These are phyloP conservation scores for Grammothele lineata DNA, from an alignment of 768 basidiomycete species.

Conservation along the genomic window DNA sequence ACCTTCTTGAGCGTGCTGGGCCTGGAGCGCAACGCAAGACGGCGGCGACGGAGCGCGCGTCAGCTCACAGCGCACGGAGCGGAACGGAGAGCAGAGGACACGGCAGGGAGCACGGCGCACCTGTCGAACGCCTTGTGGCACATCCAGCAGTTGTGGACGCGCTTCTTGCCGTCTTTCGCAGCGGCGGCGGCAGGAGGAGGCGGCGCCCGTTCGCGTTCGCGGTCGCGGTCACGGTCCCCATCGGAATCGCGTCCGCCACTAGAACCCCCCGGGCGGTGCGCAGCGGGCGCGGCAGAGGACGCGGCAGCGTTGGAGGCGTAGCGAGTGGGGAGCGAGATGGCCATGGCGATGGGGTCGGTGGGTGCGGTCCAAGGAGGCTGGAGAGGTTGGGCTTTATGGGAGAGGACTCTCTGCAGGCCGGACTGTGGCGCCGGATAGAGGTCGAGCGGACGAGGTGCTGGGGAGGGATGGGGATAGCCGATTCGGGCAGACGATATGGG, in stretches of 20 bases:
- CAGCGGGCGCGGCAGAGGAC: not conserved
- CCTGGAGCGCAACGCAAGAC: constrained; percentile 38
- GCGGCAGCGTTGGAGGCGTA: not conserved
- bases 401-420: not conserved
- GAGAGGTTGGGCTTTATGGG: constrained; percentile 12
- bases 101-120: constrained; percentile 8
- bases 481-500: constrained; percentile 5
- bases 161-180: constrained; percentile 35
- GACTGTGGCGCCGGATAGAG: constrained; percentile 7
- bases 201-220: not conserved
- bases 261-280: too few relatives aligned
- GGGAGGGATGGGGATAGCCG: constrained; percentile 19
- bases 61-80: too few relatives aligned
- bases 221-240: not conserved
- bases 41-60: too few relatives aligned
- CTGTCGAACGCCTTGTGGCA: constrained; percentile 72
- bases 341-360: constrained; percentile 8
- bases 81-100: not conserved
- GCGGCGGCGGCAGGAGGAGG: constrained; percentile 3
- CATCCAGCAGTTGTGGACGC: constrained; percentile 77
- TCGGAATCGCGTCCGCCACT: too few relatives aligned
- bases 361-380: constrained; percentile 1
- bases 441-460: constrained; percentile 2
- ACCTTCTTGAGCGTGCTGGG: constrained; percentile 77
- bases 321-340: constrained; percentile 6